phyloP scores from a whole-genome alignment of 768 basidiomycete species.

The Pilatotrama ljubarskyi region DNA sequence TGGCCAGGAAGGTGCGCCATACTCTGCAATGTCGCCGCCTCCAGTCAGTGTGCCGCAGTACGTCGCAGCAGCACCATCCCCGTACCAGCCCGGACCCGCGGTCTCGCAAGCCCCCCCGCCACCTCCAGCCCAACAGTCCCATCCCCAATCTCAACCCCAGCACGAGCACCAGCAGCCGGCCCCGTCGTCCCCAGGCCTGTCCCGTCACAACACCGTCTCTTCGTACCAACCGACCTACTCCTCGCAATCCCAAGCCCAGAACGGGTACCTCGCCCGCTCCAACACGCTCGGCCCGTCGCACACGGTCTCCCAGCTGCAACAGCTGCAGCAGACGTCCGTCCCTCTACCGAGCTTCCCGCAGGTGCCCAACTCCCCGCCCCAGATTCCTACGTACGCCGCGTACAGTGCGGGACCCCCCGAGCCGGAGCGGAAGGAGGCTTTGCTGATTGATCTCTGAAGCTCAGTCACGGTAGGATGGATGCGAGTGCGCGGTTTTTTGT shows the following conservation, averaged over 20 bases:
- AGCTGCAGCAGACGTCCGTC: conserved; percentile 26
- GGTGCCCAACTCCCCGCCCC: conserved; percentile 61
- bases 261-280: conserved; percentile 26
- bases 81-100: conserved; percentile 17
- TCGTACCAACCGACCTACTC: conserved; percentile 26
- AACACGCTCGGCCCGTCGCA: conserved; percentile 30
- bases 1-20: conserved; percentile 5
- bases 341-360: conserved; percentile 62
- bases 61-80: conserved; percentile 8
- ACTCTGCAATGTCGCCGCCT: conserved; percentile 10
- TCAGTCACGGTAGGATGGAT: neutral
- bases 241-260: conserved; percentile 23
- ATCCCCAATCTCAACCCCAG: conserved; percentile 30
- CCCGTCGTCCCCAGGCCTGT: conserved; percentile 19
- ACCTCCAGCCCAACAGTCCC: conserved; percentile 22
- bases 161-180: conserved; percentile 26
- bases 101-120: conserved; percentile 23
- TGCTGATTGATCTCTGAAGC: conserved; percentile 45
- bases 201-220: conserved; percentile 30
- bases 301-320: conserved; percentile 32
- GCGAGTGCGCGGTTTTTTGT: neutral
- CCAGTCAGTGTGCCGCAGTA: conserved; percentile 21
- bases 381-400: conserved; percentile 42
- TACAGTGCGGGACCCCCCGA: conserved; percentile 53
- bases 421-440: conserved; percentile 63